Percentiles rank a stretch among this genome's conserved stretches.
These are phyloP conservation scores for Diaporthe sp. DNA, from an alignment of 2,329 filamentous ascomycete species.

Conservation along the genomic window DNA sequence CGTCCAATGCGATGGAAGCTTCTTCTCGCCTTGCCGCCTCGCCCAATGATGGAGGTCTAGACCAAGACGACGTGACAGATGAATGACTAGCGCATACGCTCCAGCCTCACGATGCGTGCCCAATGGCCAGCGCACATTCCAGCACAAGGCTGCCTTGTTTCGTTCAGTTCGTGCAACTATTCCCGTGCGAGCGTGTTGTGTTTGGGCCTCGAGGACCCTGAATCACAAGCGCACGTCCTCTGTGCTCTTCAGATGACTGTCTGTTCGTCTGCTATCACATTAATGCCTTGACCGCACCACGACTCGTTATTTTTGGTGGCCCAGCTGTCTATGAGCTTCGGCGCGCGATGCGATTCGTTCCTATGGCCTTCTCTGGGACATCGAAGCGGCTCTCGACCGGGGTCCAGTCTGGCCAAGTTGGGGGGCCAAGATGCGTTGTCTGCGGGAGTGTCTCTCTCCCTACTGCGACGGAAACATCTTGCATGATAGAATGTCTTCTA, in stretches of 20 bases:
- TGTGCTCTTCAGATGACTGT: constrained; percentile 25
- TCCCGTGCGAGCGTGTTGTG: not conserved
- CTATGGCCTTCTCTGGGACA: not conserved
- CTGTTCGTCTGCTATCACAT: constrained; percentile 22
- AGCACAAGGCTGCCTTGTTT: constrained; percentile 18
- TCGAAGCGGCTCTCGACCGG: constrained; percentile 19
- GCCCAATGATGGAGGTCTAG: not conserved
- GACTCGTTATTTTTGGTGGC: constrained; percentile 28
- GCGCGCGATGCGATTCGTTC: constrained; percentile 25
- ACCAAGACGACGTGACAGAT: constrained; percentile 12
- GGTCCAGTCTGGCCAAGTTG: not conserved
- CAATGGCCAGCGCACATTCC: not conserved
- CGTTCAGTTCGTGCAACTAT: constrained; percentile 4
- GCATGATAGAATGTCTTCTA: constrained; percentile 1
- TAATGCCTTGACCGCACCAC: constrained; percentile 18
- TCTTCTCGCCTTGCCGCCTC: constrained; percentile 2
- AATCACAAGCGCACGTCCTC: constrained; percentile 19
- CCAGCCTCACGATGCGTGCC: constrained; percentile 27
- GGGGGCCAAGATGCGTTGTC: constrained; percentile 5
- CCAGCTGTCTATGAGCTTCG: constrained; percentile 10
- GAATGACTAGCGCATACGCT: constrained; percentile 19
- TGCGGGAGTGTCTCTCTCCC: constrained; percentile 5
- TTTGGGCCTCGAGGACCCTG: constrained; percentile 16
- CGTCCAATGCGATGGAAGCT: not conserved
- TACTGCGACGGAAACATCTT: constrained; percentile 12